phyloP scores from a whole-genome alignment of 345 rosid genomes.

The Citropsis articulata region DNA sequence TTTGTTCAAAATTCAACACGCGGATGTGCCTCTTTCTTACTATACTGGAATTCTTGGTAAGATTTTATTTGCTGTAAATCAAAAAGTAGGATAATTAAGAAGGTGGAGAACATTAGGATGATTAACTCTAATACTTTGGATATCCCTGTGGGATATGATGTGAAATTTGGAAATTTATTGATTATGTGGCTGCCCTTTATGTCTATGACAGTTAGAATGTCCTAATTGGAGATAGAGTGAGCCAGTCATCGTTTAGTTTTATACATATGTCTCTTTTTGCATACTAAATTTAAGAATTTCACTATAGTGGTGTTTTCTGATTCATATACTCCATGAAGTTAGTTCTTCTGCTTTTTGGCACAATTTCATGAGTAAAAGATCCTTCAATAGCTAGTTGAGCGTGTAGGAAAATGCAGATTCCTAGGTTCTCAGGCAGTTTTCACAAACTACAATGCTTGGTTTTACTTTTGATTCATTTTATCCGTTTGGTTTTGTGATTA shows the following conservation, averaged over 20 bases:
- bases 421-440: neutral
- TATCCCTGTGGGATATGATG: neutral
- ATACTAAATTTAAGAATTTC: neutral
- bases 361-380: neutral
- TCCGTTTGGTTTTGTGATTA: neutral
- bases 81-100: too few relatives aligned
- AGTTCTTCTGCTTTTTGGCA: neutral
- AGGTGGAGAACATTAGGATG: neutral
- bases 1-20: constrained; percentile 33
- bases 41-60: constrained; percentile 27
- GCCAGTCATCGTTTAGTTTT: neutral
- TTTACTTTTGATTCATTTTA: neutral
- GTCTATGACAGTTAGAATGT: neutral
- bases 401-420: neutral
- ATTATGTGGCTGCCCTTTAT: neutral
- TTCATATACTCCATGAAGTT: neutral
- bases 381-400: neutral
- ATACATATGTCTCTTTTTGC: neutral
- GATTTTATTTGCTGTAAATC: neutral
- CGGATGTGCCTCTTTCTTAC: constrained; percentile 25
- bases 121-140: too few relatives aligned
- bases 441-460: neutral
- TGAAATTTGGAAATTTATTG: too few relatives aligned
- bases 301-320: neutral
- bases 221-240: neutral